Base-by-base conservation (phyloP, 106 monocot genomes). In the Hemerocallis citrina region DNA sequence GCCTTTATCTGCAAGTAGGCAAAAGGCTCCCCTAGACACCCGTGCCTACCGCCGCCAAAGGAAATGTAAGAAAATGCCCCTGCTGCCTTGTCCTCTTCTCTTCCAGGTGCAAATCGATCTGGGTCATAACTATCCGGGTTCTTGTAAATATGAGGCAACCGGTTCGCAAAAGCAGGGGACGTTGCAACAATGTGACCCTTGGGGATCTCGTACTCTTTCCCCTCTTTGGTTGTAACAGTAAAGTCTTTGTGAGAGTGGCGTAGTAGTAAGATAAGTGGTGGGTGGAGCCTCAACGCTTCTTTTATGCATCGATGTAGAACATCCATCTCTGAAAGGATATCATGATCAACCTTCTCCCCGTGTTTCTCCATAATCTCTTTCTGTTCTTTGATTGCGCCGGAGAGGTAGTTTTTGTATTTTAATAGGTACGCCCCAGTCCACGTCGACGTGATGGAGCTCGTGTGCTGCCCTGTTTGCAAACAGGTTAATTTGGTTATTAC, bases 1-100 rank as follows among this genome's bases (percentile, higher is more conserved):
- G 91, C 96, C 78, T 96, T 96, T 45, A 96, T 96, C 67, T 96
- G 96, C 63, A 91, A 54, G 71, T 91, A 96, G 0, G 96, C 96
- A 45, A 96, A 96, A 0, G 96, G 96, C 68, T 96, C 96, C 0
- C 96, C 96, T 16, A 96, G 85, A 45, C 96, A 96, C 3, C 96
- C 96, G 19, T 96, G 96, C 71, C 96, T 73, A 1, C 96, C 96
- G 9, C 96, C 96, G 0, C 96, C 96, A n/a, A 96, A 96, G 0
- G 96, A 91, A 38, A 96, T 80, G 74, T 96, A 96, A 0, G 96
- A 96, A 66, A 96, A 96, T 3, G 83, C 72, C 20, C 96, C 96
- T 0, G 96, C 78, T 4, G 79, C 84, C 77, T 96, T 96, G 73
- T 96, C 96, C 61, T 96, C 96, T 58, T 96, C 96, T 55, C 96